phyloP scores from a whole-genome alignment of 2,329 filamentous ascomycete genomes.

The Ophiostoma ips region DNA sequence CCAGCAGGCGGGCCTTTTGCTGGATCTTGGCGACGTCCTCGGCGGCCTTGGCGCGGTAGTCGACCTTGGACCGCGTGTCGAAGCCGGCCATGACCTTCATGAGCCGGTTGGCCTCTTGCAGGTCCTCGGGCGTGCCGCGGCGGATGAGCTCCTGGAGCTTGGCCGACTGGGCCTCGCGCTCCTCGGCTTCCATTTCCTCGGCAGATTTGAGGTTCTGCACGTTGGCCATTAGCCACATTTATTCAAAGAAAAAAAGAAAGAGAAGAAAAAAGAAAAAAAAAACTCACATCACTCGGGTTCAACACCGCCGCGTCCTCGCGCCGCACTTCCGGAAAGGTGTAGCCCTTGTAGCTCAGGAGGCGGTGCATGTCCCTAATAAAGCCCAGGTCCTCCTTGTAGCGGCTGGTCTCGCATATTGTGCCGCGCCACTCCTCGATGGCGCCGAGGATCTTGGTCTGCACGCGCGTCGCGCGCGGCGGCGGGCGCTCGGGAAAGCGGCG shows the following conservation, averaged over 20 bases:
- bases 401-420: constrained; percentile 94
- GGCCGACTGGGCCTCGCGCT: constrained; percentile 87
- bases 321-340: constrained; percentile 83
- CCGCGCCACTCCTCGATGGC: constrained; percentile 96
- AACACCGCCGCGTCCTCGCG: constrained; percentile 90
- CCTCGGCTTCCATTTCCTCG: constrained; percentile 98
- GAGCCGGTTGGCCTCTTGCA: constrained; percentile 84
- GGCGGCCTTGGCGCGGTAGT: constrained; percentile 93
- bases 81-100: constrained; percentile 99
- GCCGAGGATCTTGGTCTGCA: constrained; percentile 86
- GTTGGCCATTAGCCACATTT: constrained; percentile 18
- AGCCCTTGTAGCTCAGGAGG: constrained; percentile 90
- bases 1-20: constrained; percentile 81
- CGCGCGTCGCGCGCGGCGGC: constrained; percentile 69
- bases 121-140: constrained; percentile 76
- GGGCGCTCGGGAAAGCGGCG: constrained; percentile 90
- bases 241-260: background rate
- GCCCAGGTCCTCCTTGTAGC: constrained; percentile 93
- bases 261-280: constrained; percentile 41
- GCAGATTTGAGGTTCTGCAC: constrained; percentile 68
- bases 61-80: constrained; percentile 88
- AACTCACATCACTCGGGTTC: constrained; percentile 63
- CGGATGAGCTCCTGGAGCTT: constrained; percentile 95
- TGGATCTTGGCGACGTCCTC: constrained; percentile 92
- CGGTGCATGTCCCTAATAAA: constrained; percentile 98